Evolutionary conservation across 352 stramenopile genomes (phyloP).

Genomic region (Pythium biforme): DNA sequence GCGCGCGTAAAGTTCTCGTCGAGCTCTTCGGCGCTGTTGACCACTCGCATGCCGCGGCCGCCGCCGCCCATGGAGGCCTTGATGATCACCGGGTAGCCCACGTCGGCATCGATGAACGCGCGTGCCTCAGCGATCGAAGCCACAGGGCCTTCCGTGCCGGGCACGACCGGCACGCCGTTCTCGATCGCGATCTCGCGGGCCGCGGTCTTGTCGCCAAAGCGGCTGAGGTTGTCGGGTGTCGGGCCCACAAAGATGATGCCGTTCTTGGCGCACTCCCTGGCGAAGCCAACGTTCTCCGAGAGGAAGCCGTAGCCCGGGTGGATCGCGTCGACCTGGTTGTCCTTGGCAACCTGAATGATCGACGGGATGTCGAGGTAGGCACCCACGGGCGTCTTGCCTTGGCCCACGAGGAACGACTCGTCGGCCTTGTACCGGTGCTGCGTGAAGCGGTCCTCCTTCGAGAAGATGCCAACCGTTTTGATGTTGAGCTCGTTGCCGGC

Average conservation of each 20-base stretch:
- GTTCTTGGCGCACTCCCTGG: constrained; percentile 86
- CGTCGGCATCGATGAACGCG: constrained; percentile 88
- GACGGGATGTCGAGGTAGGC: constrained; percentile 95
- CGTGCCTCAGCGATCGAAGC: constrained; percentile 85
- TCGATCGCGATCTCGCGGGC: constrained; percentile 89
- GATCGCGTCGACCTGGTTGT: constrained; percentile 93
- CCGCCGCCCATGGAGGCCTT: constrained; percentile 98
- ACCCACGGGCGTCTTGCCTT: constrained; percentile 90
- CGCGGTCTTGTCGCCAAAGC: constrained; percentile 89
- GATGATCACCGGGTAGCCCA: constrained; percentile 96
- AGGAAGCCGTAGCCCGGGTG: constrained; percentile 98
- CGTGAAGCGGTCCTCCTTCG: constrained; percentile 93
- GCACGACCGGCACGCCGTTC: constrained; percentile 86
- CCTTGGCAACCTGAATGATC: constrained; percentile 92
- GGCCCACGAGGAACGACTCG: constrained; percentile 93
- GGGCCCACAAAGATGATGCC: constrained; percentile 96
- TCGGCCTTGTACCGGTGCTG: constrained; percentile 98
- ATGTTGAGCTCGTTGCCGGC: constrained; percentile 93
- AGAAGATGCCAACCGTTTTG: constrained; percentile 90
- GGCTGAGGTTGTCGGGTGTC: constrained; percentile 90
- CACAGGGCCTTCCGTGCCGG: constrained; percentile 90
- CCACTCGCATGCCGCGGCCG: constrained; percentile 96
- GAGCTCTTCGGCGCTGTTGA: constrained; percentile 79
- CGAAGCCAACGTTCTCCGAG: constrained; percentile 95
- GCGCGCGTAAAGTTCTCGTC: constrained; percentile 87